phyloP scores from a whole-genome alignment of 345 rosid genomes.

The Erucastrum elatum region DNA sequence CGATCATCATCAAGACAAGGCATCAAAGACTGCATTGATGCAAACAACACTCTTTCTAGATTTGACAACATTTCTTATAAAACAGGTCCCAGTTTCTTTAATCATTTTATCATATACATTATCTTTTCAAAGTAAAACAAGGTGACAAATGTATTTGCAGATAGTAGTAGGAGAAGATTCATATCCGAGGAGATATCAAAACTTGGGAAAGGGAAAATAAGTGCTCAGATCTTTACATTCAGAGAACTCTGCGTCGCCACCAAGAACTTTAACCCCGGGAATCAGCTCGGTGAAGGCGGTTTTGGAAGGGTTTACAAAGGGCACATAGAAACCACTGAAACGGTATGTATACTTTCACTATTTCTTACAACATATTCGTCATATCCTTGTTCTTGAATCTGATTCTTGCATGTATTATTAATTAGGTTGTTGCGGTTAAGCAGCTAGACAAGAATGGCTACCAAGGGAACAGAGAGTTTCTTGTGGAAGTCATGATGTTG shows the following conservation, averaged over 20 bases:
- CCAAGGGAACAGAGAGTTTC: conserved; percentile 82
- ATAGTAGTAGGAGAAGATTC: conserved; percentile 70
- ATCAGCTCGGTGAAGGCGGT: conserved; percentile 91
- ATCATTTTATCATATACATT: background rate
- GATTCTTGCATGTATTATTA: conserved; percentile 4
- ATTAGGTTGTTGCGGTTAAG: conserved; percentile 69
- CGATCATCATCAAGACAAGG: conserved; percentile 60
- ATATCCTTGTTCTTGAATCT: background rate
- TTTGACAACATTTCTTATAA: conserved; percentile 50
- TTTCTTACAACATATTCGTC: background rate
- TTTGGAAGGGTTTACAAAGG: conserved; percentile 97
- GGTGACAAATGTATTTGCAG: conserved; percentile 42
- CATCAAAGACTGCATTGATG: conserved; percentile 58
- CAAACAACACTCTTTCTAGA: conserved; percentile 44
- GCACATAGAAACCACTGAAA: conserved; percentile 43
- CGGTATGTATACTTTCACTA: conserved; percentile 33
- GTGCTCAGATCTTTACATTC: conserved; percentile 60
- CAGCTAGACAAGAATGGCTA: conserved; percentile 83
- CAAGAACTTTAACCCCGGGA: conserved; percentile 59
- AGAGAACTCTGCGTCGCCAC: conserved; percentile 68
- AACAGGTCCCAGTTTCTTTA: conserved; percentile 46
- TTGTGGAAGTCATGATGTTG: conserved; percentile 74
- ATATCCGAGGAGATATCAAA: conserved; percentile 62
- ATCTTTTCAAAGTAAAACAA: conserved; percentile 7
- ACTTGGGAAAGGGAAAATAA: conserved; percentile 67